Evolutionary conservation across 192 early-diverging fungal genomes (phyloP).

Genomic region (Backusella luteola): DNA sequence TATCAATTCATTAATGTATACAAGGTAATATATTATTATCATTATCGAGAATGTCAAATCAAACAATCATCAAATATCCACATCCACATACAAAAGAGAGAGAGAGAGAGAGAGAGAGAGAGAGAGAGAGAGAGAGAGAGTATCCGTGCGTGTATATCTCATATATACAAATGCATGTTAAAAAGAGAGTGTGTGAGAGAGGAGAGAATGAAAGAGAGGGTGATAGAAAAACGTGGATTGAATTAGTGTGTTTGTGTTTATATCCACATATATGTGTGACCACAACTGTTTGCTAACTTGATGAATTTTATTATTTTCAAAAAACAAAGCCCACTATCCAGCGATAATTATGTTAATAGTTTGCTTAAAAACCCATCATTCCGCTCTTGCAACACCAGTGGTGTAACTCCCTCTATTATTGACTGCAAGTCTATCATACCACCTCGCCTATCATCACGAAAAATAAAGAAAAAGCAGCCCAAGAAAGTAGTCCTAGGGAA

Average conservation of each 20-base stretch:
- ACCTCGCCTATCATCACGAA: not conserved
- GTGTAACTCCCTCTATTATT: not conserved
- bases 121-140: not conserved
- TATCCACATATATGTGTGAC: not conserved
- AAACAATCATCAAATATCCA: not conserved
- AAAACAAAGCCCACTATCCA: not conserved
- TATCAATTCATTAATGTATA: conserved; percentile 18
- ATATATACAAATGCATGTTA: not conserved
- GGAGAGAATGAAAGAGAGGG: not conserved
- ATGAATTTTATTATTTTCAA: not conserved
- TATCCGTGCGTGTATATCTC: not conserved
- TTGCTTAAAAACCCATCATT: not conserved
- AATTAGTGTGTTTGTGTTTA: not conserved
- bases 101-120: not conserved
- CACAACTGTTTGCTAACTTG: not conserved
- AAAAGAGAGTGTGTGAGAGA: not conserved
- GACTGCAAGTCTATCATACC: conserved; percentile 7
- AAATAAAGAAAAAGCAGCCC: conserved; percentile 10
- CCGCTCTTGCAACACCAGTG: not conserved
- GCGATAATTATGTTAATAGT: not conserved
- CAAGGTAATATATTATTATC: not conserved
- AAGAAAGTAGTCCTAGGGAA: conserved; percentile 8
- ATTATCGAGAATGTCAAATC: conserved; percentile 3
- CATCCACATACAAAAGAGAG: not conserved
- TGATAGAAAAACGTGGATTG: not conserved